Evolutionary conservation across 108 stramenopile genomes (phyloP).

Genomic region (Hondaea fermentalgiana): DNA sequence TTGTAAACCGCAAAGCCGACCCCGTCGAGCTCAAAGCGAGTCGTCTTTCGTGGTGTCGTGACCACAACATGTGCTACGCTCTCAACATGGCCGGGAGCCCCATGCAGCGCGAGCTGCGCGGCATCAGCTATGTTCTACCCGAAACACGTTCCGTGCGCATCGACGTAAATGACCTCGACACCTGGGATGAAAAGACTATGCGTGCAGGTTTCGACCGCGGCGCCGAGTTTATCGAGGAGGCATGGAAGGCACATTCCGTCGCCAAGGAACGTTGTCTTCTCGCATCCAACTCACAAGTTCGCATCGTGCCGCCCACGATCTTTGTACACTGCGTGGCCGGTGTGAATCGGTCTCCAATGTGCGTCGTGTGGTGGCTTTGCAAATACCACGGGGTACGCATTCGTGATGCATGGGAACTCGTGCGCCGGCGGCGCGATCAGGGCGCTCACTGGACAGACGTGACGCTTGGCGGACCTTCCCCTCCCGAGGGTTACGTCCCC

Average conservation of each 20-base stretch:
- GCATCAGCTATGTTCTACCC: neutral
- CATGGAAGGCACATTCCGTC: neutral
- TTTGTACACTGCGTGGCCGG: slow-evolving; percentile 8
- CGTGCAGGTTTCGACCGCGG: neutral
- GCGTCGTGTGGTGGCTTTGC: slow-evolving; percentile 16
- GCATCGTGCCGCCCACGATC: neutral
- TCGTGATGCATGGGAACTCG: neutral
- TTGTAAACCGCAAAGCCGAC: neutral
- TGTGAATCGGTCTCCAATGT: slow-evolving; percentile 12
- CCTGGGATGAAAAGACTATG: neutral
- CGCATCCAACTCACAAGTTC: neutral
- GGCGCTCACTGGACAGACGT: neutral
- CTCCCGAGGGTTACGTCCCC: neutral
- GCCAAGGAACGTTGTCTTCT: neutral
- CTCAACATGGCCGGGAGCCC: slow-evolving; percentile 18
- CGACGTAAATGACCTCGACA: slow-evolving; percentile 10
- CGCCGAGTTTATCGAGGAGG: neutral
- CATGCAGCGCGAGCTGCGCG: neutral
- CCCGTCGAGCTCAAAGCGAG: neutral
- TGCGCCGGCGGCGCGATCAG: neutral
- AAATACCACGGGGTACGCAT: slow-evolving; percentile 7
- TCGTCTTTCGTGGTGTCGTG: neutral
- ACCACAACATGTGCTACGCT: neutral
- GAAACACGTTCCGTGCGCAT: neutral
- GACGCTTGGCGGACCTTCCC: neutral